These are phyloP conservation scores for Musa acuminata DNA, from an alignment of 176 grass and related monocot genomes.

Conservation along the genomic window DNA sequence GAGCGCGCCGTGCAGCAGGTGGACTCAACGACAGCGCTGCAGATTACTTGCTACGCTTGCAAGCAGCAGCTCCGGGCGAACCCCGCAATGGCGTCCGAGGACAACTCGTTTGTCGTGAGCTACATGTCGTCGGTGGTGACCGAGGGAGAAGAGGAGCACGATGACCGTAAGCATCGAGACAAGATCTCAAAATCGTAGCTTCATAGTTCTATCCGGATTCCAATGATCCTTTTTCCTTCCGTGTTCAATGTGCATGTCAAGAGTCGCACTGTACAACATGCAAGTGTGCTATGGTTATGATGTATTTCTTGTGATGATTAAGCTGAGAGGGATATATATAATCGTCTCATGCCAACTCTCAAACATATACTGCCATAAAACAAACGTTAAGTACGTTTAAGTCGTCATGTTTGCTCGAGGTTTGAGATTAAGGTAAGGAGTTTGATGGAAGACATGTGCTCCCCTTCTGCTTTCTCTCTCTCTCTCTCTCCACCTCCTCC, in stretches of 20 bases:
- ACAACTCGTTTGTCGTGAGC: slow-evolving; percentile 13
- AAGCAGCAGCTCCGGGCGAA: slow-evolving; percentile 2
- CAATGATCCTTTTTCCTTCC: too few species aligned
- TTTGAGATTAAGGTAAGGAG: too few species aligned
- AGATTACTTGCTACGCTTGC: slow-evolving; percentile 23
- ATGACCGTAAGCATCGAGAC: neutral
- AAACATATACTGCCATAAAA: too few species aligned
- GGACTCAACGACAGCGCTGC: slow-evolving; percentile 5
- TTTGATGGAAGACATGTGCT: too few species aligned
- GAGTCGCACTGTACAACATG: too few species aligned
- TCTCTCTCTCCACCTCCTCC: too few species aligned
- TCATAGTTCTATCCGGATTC: neutral
- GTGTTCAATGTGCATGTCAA: too few species aligned
- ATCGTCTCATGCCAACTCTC: too few species aligned
- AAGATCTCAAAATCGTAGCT: neutral
- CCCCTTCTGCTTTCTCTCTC: too few species aligned
- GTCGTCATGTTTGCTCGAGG: too few species aligned
- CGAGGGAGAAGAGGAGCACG: slow-evolving; percentile 12
- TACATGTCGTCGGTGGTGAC: slow-evolving; percentile 31
- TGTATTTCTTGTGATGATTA: neutral
- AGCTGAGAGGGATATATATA: neutral
- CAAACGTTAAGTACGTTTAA: too few species aligned
- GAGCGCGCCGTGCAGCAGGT: slow-evolving; percentile 23
- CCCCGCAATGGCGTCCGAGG: neutral
- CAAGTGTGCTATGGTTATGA: too few species aligned